Conservation (phyloP, 2,329 filamentous ascomycete genomes). For the Paraphoma chrysanthemicola region DNA sequence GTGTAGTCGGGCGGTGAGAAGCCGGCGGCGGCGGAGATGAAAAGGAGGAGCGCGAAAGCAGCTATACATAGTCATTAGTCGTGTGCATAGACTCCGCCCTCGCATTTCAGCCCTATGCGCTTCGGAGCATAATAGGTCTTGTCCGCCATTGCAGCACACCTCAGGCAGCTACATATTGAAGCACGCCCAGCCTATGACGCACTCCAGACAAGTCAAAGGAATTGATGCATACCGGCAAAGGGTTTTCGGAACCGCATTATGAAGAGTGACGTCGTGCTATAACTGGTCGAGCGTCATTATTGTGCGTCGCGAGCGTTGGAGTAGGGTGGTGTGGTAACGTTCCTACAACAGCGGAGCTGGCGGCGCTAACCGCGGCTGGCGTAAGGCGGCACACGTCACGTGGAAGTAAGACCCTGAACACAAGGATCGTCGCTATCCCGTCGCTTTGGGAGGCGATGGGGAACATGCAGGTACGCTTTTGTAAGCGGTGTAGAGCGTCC, state of each 20-base stretch:
- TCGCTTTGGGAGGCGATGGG: background rate
- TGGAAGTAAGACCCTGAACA: constrained; percentile 1
- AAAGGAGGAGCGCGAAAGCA: constrained; percentile 63
- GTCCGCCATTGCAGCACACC: constrained; percentile 7
- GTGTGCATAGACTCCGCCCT: background rate
- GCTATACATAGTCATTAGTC: constrained; percentile 31
- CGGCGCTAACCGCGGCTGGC: constrained; percentile 4
- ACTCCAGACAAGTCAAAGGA: background rate
- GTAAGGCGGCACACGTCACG: constrained; percentile 1
- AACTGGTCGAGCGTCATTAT: constrained; percentile 17
- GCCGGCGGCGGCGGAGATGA: constrained; percentile 75
- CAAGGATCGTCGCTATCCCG: constrained; percentile 1
- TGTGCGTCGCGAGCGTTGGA: background rate
- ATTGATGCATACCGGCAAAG: constrained; percentile 76
- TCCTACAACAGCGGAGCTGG: background rate
- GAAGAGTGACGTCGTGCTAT: constrained; percentile 10
- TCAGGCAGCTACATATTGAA: constrained; percentile 10
- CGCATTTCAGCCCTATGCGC: background rate
- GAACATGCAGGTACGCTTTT: constrained; percentile 6
- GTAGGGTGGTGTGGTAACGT: constrained; percentile 1
- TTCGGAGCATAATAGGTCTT: background rate
- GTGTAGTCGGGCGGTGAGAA: constrained; percentile 63
- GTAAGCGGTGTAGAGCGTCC: background rate
- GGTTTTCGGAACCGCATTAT: constrained; percentile 84
- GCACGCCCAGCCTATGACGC: constrained; percentile 1